phyloP scores from a whole-genome alignment of 1,284 basidiomycete genomes.

The Moniliophthora roreri region DNA sequence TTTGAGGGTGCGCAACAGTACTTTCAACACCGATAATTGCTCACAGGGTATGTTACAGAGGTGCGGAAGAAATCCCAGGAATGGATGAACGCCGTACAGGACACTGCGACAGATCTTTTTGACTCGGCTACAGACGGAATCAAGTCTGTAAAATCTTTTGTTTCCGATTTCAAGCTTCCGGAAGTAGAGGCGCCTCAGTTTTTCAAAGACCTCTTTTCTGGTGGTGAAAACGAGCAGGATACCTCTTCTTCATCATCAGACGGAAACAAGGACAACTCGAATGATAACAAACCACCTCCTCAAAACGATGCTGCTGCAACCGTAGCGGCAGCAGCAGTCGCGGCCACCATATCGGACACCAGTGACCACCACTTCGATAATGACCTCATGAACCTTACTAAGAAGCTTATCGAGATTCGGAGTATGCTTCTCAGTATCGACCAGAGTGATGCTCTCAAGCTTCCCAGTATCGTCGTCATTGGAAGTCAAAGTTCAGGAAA shows the following conservation, averaged over 20 bases:
- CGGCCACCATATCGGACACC: slow-evolving; percentile 68
- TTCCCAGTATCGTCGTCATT: slow-evolving; percentile 97
- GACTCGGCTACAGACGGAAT: slow-evolving; percentile 66
- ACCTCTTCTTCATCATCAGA: slow-evolving; percentile 17
- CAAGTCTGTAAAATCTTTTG: slow-evolving; percentile 55
- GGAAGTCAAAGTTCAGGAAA: slow-evolving; percentile 98
- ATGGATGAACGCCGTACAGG: slow-evolving; percentile 67
- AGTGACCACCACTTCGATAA: slow-evolving; percentile 49
- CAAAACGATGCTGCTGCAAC: slow-evolving; percentile 68
- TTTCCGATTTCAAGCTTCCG: slow-evolving; percentile 66
- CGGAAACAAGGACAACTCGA: slow-evolving; percentile 23
- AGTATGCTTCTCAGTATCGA: slow-evolving; percentile 93
- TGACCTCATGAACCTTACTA: slow-evolving; percentile 88
- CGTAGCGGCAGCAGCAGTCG: slow-evolving; percentile 69
- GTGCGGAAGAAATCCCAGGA: slow-evolving; percentile 64
- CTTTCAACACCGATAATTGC: slow-evolving; percentile 3
- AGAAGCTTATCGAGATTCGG: slow-evolving; percentile 95
- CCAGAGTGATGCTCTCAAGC: slow-evolving; percentile 89
- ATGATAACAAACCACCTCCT: slow-evolving; percentile 45
- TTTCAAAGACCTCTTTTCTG: slow-evolving; percentile 65
- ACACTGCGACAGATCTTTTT: slow-evolving; percentile 64
- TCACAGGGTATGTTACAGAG: slow-evolving; percentile 41
- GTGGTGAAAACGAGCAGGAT: slow-evolving; percentile 24
- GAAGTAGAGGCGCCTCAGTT: slow-evolving; percentile 71
- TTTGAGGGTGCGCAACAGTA: slow-evolving; percentile 73